These are phyloP conservation scores for Pleurozium schreberi DNA, from an alignment of 225 moss, liverwort and hornwort genomes.

Conservation along the genomic window DNA sequence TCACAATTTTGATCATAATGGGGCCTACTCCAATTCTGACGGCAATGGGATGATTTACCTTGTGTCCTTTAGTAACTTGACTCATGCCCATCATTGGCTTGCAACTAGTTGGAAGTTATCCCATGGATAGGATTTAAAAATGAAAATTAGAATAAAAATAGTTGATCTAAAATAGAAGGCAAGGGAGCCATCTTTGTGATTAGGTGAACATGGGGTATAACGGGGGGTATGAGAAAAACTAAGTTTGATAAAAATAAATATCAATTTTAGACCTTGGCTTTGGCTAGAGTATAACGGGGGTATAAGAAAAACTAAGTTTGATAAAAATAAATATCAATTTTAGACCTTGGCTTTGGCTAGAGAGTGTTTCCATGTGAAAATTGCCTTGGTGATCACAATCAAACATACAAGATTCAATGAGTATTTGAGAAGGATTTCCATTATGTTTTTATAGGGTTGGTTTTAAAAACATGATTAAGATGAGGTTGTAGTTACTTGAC, in stretches of 20 bases:
- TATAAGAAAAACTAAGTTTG: too few relatives aligned
- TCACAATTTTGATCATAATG: too few relatives aligned
- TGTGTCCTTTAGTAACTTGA: too few relatives aligned
- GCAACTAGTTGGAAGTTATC: too few relatives aligned
- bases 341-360: too few relatives aligned
- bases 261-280: neutral
- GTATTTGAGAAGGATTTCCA: neutral
- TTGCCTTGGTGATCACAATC: neutral
- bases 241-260: neutral
- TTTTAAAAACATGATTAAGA: neutral
- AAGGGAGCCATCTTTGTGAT: fast-evolving
- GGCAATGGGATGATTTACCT: too few relatives aligned
- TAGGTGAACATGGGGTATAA: fast-evolving
- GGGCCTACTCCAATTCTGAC: too few relatives aligned
- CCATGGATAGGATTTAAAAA: neutral
- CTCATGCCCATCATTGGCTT: neutral
- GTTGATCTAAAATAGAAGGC: neutral
- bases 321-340: neutral
- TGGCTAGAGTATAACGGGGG: too few relatives aligned
- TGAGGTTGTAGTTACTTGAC: neutral
- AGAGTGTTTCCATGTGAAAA: fast-evolving
- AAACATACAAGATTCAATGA: neutral
- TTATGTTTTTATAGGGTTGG: fast-evolving
- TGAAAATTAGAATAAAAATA: neutral
- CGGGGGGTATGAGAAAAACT: too few relatives aligned